Evolutionary conservation across 495 filamentous ascomycete species (phyloP).

Genomic region (Staphylotrichum tortipilum): DNA sequence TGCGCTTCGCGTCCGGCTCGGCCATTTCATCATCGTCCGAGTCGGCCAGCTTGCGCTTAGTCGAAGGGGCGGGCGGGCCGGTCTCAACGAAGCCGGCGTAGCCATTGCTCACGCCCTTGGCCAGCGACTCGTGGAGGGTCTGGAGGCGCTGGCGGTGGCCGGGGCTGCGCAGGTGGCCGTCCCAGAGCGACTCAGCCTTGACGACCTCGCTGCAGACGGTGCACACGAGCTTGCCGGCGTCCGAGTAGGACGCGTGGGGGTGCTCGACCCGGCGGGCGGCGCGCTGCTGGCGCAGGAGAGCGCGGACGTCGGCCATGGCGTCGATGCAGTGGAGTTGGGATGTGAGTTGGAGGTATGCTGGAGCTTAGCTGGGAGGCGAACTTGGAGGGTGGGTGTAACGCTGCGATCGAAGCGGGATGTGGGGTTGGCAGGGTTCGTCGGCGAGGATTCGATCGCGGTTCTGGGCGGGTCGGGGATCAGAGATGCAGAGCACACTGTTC

Average conservation of each 20-base stretch:
- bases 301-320: conserved; percentile 74
- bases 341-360: no score
- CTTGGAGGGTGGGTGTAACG: not conserved
- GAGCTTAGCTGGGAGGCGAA: no score
- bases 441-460: not conserved
- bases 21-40: conserved; percentile 28
- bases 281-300: conserved; percentile 74
- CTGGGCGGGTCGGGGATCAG: not conserved
- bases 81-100: conserved; percentile 10
- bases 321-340: not conserved
- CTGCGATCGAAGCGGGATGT: not conserved
- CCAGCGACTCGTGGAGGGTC: conserved; percentile 8
- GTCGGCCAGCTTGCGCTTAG: conserved; percentile 37
- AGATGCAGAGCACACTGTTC: not conserved
- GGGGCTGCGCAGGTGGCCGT: conserved; percentile 43
- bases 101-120: conserved; percentile 9
- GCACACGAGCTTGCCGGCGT: conserved; percentile 52
- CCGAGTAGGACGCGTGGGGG: conserved; percentile 53
- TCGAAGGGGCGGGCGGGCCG: not conserved
- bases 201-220: conserved; percentile 49
- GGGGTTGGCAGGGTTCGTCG: not conserved
- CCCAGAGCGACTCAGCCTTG: conserved; percentile 55
- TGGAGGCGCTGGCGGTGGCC: conserved; percentile 38
- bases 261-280: conserved; percentile 64
- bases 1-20: conserved; percentile 35